Conservation (phyloP, 371 early-diverging fungal species). For the Sporodiniella umbellata region DNA sequence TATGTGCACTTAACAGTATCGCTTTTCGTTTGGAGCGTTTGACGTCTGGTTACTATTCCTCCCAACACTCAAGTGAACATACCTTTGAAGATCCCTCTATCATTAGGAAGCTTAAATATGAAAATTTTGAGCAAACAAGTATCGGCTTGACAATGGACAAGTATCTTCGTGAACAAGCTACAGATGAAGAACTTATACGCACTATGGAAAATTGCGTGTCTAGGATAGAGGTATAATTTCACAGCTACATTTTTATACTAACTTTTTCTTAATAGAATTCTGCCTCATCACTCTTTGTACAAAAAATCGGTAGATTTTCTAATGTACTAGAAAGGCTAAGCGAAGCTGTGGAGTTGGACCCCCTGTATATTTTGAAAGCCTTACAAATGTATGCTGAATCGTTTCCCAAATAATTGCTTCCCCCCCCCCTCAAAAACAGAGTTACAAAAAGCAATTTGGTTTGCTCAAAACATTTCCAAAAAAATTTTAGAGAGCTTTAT, state of each 20-base stretch:
- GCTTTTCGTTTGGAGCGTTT: slow-evolving; percentile 52
- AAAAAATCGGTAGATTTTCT: slow-evolving; percentile 44
- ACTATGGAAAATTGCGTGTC: slow-evolving; percentile 43
- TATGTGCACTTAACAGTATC: slow-evolving; percentile 37
- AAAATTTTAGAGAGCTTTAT: too few species aligned
- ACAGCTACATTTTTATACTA: too few species aligned
- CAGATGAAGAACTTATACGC: slow-evolving; percentile 40
- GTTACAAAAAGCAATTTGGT: not conserved
- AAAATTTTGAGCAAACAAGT: slow-evolving; percentile 8
- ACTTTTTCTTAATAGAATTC: too few species aligned
- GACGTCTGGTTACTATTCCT: slow-evolving; percentile 27
- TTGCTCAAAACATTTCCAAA: too few species aligned
- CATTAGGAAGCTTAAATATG: too few species aligned
- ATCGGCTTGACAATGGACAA: slow-evolving; percentile 16
- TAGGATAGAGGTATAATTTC: slow-evolving; percentile 43
- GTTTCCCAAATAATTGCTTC: not conserved
- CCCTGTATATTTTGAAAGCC: slow-evolving; percentile 46
- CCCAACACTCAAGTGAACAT: not conserved
- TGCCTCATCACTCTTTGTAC: slow-evolving; percentile 47
- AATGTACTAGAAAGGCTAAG: slow-evolving; percentile 47
- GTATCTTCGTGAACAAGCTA: slow-evolving; percentile 44
- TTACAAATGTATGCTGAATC: slow-evolving; percentile 52
- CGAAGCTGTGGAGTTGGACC: slow-evolving; percentile 45
- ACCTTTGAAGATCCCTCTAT: slow-evolving; percentile 5
- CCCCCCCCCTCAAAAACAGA: not conserved